These are phyloP conservation scores for Ustilago shanxiensis DNA, from an alignment of 1,284 basidiomycete species.

Conservation along the genomic window DNA sequence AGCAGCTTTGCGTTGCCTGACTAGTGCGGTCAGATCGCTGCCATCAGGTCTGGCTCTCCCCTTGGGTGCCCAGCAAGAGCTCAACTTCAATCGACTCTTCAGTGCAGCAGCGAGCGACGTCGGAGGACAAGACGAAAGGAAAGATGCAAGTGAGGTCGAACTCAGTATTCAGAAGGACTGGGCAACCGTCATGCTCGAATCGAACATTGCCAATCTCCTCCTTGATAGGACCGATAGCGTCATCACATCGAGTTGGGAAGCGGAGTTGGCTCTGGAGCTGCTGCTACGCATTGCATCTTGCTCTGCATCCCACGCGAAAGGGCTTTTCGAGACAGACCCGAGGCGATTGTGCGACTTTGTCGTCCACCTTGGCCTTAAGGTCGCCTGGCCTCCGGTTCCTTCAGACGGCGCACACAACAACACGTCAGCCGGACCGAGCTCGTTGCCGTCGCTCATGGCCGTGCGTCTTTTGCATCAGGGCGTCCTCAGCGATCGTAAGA, in stretches of 20 bases:
- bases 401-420: neutral
- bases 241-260: constrained; percentile 47
- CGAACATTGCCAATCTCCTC: constrained; percentile 30
- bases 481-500: constrained; percentile 77
- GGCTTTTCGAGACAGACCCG: constrained; percentile 26
- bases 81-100: constrained; percentile 31
- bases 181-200: constrained; percentile 41
- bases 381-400: constrained; percentile 41
- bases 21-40: constrained; percentile 32
- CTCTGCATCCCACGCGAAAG: constrained; percentile 33
- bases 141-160: constrained; percentile 46
- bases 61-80: constrained; percentile 20
- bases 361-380: constrained; percentile 40
- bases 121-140: constrained; percentile 10
- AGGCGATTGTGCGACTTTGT: constrained; percentile 35
- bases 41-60: constrained; percentile 20
- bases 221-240: constrained; percentile 40
- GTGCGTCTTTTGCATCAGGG: constrained; percentile 77
- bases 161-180: constrained; percentile 44
- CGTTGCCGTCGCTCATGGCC: constrained; percentile 66
- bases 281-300: constrained; percentile 44
- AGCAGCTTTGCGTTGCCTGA: constrained; percentile 54
- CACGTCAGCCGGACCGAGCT: constrained; percentile 1
- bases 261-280: constrained; percentile 39
- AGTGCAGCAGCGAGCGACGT: neutral